Base-by-base conservation (phyloP, 805 yeast genomes). In the Starmerella floricola region DNA sequence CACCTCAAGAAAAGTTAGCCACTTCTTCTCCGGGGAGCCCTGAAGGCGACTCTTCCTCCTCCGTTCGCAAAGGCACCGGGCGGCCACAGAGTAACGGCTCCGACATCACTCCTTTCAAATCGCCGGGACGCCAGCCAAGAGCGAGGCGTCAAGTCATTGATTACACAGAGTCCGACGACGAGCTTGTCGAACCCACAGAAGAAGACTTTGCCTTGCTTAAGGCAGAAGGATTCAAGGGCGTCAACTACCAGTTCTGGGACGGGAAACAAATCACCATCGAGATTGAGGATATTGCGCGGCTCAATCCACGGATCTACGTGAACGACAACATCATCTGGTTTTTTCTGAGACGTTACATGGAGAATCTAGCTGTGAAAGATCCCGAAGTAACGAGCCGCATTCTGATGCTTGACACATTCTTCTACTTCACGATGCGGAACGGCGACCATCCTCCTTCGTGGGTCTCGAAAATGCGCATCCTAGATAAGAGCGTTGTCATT, bases 301-400 rank as follows among this genome's bases (percentile, higher is more conserved):
- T 88, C 8, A 76, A 78, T 55, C 78, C 79, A 44, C 77, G 78
- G 36, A 83, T 81, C 48, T 88, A 94, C 87, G 73, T 91, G 37
- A 88, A 91, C 62, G 98, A 91, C 55, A 73, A 80, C 0, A 65
- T 91, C 38, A 78, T 91, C 42, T 95, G 85, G 59, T 88, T 88
- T 57, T 86, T 83, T 54, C 66, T 84, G 66, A 54, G 57, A 52
- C 38, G 54, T 56, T 31, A 40, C 23, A 52, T 41, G 35, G 59
- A 39, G 36, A 45, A 46, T 40, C 66, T 62, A 46, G 67, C 10
- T 21, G 50, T n/a, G 45, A 47, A 12, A 6, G 52, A 56, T 4
- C 54, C 62, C 3, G 51, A 65, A 11, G 39, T 50, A 8, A 60
- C 63, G 2, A 55, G 62, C 8, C 67, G 71, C 3, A 72, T 66